phyloP scores from a whole-genome alignment of 495 filamentous ascomycete genomes.

The Trichoderma virens region DNA sequence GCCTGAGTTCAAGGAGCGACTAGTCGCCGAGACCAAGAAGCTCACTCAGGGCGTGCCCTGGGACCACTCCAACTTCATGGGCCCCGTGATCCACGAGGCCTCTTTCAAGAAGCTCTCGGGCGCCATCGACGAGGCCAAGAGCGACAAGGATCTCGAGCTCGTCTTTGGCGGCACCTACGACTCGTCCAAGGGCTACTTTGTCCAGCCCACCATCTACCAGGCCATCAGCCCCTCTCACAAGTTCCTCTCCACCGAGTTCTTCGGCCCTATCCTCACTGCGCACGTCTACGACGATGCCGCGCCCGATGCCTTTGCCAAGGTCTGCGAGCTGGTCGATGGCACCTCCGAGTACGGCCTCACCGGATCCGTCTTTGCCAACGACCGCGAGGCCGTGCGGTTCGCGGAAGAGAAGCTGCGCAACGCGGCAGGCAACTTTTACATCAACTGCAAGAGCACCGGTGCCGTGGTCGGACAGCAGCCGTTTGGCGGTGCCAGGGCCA shows the following conservation, averaged over 20 bases:
- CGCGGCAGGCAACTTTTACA: constrained; percentile 81
- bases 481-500: constrained; percentile 78
- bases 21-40: constrained; percentile 57
- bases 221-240: constrained; percentile 52
- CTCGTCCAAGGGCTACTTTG: constrained; percentile 58
- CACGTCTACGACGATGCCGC: constrained; percentile 63
- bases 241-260: constrained; percentile 66
- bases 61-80: constrained; percentile 63
- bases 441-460: constrained; percentile 90
- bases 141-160: constrained; percentile 54
- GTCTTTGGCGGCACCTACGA: constrained; percentile 66
- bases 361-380: constrained; percentile 68
- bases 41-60: constrained; percentile 63
- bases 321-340: constrained; percentile 50
- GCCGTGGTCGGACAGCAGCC: constrained; percentile 90
- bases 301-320: constrained; percentile 43
- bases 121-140: constrained; percentile 60
- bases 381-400: constrained; percentile 55
- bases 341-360: constrained; percentile 73
- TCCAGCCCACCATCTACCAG: constrained; percentile 66
- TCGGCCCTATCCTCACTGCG: constrained; percentile 62
- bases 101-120: constrained; percentile 64
- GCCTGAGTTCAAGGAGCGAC: constrained; percentile 52
- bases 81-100: constrained; percentile 66
- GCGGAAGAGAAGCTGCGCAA: constrained; percentile 71